Conservation (phyloP, 2,329 filamentous ascomycete species). For the Cladophialophora psammophila region DNA sequence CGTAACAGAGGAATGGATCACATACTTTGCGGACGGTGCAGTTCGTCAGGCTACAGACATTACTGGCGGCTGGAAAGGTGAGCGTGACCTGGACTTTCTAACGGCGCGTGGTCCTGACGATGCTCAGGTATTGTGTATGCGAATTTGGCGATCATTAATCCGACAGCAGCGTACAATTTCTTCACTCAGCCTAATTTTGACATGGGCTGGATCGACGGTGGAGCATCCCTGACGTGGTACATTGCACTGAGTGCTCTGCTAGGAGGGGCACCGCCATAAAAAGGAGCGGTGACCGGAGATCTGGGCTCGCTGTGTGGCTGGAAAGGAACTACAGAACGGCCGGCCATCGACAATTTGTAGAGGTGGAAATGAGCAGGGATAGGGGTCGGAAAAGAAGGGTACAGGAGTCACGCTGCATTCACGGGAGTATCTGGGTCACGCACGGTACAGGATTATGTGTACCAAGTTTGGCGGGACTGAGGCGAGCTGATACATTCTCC, state of each 20-base stretch:
- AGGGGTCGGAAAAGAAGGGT: not conserved
- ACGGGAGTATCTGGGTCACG: not conserved
- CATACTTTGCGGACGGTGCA: constrained; percentile 74
- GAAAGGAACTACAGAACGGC: not conserved
- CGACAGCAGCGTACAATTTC: constrained; percentile 73
- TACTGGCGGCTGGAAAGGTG: constrained; percentile 77
- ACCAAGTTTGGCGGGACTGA: not conserved
- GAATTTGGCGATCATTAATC: constrained; percentile 80
- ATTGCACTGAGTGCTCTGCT: constrained; percentile 78
- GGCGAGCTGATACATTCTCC: not conserved
- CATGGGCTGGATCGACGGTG: constrained; percentile 72
- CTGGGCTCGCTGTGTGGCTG: not conserved
- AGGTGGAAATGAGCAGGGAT: not conserved
- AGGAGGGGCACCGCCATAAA: constrained; percentile 40
- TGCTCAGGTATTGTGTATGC: constrained; percentile 72
- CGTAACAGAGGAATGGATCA: constrained; percentile 81
- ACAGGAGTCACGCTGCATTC: not conserved
- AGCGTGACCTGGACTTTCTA: not conserved
- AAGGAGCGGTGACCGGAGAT: not conserved
- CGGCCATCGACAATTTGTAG: not conserved
- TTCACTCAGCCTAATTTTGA: constrained; percentile 74
- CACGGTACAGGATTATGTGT: not conserved
- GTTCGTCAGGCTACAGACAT: constrained; percentile 64
- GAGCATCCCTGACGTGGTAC: constrained; percentile 85
- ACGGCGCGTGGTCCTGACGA: constrained; percentile 4